Percentiles rank a stretch among this genome's conserved stretches.
Conservation (phyloP, 2,329 filamentous ascomycete species). For the Sporothrix luriei region DNA sequence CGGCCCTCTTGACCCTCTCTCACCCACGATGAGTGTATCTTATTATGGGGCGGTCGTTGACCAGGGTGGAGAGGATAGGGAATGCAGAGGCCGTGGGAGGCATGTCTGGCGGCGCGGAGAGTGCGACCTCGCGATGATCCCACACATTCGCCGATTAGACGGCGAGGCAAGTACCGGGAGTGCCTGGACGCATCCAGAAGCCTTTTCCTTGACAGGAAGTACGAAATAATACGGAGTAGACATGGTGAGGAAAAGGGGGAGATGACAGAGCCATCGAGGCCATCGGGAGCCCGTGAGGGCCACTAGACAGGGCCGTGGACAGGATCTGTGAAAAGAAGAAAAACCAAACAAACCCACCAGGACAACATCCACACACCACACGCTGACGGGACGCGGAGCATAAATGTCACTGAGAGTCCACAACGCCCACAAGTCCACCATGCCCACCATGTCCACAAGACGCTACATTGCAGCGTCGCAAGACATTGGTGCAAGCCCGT, state of each 20-base stretch:
- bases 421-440: constrained; percentile 6
- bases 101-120: constrained; percentile 19
- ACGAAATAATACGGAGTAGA: background rate
- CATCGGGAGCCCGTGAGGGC: background rate
- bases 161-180: background rate
- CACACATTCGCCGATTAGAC: background rate
- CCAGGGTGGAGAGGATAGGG: constrained; percentile 14
- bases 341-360: constrained; percentile 12
- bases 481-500: constrained; percentile 4
- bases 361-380: background rate
- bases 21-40: constrained; percentile 7
- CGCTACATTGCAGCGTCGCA: background rate
- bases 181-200: background rate
- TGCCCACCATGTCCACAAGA: background rate
- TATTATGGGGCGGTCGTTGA: constrained; percentile 20
- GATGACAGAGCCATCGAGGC: background rate
- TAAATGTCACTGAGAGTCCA: background rate
- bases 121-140: constrained; percentile 1
- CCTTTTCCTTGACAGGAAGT: constrained; percentile 14
- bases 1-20: background rate
- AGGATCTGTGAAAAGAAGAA: constrained; percentile 18
- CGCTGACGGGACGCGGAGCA: background rate
- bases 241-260: background rate
- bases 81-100: constrained; percentile 8
- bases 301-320: constrained; percentile 1